Conservation (phyloP, 2,329 filamentous ascomycete genomes). For the Aspergillus aculeatinus region DNA sequence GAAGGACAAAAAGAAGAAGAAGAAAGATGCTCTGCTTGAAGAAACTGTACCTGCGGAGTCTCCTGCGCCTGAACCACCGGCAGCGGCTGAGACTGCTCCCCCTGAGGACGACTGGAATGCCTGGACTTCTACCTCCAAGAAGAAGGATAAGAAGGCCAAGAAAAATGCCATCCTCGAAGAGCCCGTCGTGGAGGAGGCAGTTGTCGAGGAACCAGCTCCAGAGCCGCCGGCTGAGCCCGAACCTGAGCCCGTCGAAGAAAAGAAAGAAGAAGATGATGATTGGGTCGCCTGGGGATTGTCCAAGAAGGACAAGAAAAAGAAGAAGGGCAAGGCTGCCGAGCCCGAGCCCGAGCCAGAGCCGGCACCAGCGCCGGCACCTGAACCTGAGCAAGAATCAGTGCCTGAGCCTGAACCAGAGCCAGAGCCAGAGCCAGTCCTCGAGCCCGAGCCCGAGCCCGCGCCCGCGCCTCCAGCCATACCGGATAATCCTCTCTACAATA, state of each 20-base stretch:
- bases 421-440: constrained; percentile 30
- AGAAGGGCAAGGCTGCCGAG: constrained; percentile 27
- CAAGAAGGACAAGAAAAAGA: constrained; percentile 33
- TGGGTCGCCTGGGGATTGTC: constrained; percentile 29
- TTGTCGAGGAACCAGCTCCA: constrained; percentile 10
- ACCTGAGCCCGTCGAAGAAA: constrained; percentile 23
- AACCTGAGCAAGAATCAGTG: constrained; percentile 25
- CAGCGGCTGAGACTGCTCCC: constrained; percentile 26
- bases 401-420: constrained; percentile 31
- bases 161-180: constrained; percentile 31
- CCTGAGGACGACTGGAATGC: constrained; percentile 39
- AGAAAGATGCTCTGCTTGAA: constrained; percentile 9
- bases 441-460: constrained; percentile 21
- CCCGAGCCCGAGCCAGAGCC: constrained; percentile 31
- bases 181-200: constrained; percentile 15
- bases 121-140: constrained; percentile 33
- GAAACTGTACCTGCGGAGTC: constrained; percentile 24
- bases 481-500: constrained; percentile 39
- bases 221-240: constrained; percentile 19
- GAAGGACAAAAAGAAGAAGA: constrained; percentile 38
- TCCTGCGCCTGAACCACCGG: constrained; percentile 29
- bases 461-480: constrained; percentile 29
- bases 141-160: constrained; percentile 45
- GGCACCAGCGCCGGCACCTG: constrained; percentile 33
- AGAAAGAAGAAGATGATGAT: constrained; percentile 27